Percentiles rank a stretch among this genome's conserved stretches.
phyloP scores from a whole-genome alignment of 176 grass and related monocot species.

The Elymus sibiricus region DNA sequence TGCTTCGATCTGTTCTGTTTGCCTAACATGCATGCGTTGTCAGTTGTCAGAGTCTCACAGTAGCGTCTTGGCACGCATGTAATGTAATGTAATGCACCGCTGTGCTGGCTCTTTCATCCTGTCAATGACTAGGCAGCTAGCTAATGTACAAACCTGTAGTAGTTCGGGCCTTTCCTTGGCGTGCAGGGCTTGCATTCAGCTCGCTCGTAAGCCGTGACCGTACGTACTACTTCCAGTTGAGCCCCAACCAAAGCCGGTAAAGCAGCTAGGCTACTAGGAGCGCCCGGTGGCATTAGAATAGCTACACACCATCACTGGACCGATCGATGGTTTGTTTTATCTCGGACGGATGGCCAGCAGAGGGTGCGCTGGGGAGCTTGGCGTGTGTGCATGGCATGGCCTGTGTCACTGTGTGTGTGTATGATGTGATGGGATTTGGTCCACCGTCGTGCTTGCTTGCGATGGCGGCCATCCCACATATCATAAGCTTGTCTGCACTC shows the following conservation, averaged over 20 bases:
- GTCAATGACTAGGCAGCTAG: slow-evolving; percentile 38
- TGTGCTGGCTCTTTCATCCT: slow-evolving; percentile 3
- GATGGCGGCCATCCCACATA: slow-evolving; percentile 26
- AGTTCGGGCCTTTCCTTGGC: slow-evolving; percentile 58
- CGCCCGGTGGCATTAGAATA: slow-evolving; percentile 14
- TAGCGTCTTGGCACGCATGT: background rate
- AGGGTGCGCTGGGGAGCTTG: background rate
- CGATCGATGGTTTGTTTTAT: background rate
- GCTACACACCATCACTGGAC: slow-evolving; percentile 2
- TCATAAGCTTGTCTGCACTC: slow-evolving; percentile 38
- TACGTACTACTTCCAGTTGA: slow-evolving; percentile 28
- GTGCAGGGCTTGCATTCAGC: slow-evolving; percentile 58
- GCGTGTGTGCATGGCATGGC: background rate
- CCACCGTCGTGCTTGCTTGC: slow-evolving; percentile 50
- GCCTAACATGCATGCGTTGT: background rate
- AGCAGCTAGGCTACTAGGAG: slow-evolving; percentile 4
- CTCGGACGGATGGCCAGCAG: background rate
- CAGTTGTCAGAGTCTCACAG: no score
- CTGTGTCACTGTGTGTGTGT: background rate
- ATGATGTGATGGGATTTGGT: slow-evolving; percentile 50
- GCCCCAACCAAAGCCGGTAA: slow-evolving; percentile 23
- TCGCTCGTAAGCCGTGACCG: background rate
- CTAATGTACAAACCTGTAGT: slow-evolving; percentile 32
- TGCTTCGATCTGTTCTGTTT: background rate
- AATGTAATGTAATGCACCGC: background rate